These are phyloP conservation scores for Stachybotrys chartarum DNA, from an alignment of 2,329 filamentous ascomycete genomes.

Conservation along the genomic window DNA sequence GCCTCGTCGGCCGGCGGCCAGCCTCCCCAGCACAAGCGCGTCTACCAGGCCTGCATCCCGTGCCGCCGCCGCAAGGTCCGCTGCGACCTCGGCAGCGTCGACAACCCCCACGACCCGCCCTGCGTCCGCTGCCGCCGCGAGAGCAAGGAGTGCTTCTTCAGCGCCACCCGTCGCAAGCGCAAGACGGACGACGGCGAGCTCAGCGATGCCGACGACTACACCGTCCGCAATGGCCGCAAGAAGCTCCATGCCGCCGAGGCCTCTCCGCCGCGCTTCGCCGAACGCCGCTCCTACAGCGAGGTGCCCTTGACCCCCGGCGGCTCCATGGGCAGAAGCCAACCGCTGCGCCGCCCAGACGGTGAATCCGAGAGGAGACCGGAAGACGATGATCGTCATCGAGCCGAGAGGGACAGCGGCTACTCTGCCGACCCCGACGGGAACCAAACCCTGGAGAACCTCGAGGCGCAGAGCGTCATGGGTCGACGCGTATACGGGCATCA, in stretches of 20 bases:
- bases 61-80: slow-evolving; percentile 56
- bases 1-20: slow-evolving; percentile 1
- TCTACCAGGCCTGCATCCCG: slow-evolving; percentile 58
- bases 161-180: slow-evolving; percentile 85
- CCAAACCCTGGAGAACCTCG: slow-evolving; percentile 56
- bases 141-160: slow-evolving; percentile 96
- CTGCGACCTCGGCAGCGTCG: slow-evolving; percentile 66
- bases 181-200: slow-evolving; percentile 58
- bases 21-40: slow-evolving; percentile 47
- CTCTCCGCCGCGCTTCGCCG: slow-evolving; percentile 32
- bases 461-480: slow-evolving; percentile 58
- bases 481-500: slow-evolving; percentile 81
- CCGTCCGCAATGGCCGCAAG: slow-evolving; percentile 67
- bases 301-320: slow-evolving; percentile 59
- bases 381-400: slow-evolving; percentile 25
- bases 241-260: slow-evolving; percentile 44
- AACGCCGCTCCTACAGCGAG: slow-evolving; percentile 39
- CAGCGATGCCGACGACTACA: slow-evolving; percentile 55
- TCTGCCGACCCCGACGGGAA: slow-evolving; percentile 46
- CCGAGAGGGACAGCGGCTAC: slow-evolving; percentile 25
- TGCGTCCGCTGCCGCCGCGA: slow-evolving; percentile 91
- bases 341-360: slow-evolving; percentile 47
- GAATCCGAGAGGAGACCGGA: slow-evolving; percentile 30
- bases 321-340: slow-evolving; percentile 57
- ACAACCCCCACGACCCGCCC: slow-evolving; percentile 88